These are phyloP conservation scores for Pleurotus giganteus DNA, from an alignment of 768 basidiomycete species.

Conservation along the genomic window DNA sequence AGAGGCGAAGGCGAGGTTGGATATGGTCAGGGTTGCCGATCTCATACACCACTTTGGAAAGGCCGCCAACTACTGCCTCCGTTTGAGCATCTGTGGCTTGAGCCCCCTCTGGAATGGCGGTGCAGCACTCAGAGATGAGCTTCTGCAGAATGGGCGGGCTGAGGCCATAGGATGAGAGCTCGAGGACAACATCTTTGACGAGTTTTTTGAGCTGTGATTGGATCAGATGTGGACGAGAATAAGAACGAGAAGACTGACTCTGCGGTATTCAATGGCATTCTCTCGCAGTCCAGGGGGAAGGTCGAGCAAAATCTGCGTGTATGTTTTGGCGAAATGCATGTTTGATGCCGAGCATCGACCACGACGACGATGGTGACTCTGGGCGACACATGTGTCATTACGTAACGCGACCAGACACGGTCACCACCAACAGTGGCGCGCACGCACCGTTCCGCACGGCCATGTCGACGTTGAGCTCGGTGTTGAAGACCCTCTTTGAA, in stretches of 20 bases:
- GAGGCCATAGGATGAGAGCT: conserved; percentile 71
- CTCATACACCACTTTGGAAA: conserved; percentile 52
- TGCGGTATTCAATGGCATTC: conserved; percentile 82
- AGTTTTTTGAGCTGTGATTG: conserved; percentile 77
- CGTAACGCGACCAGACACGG: too few relatives aligned
- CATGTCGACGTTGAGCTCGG: too few relatives aligned
- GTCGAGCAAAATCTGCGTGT: conserved; percentile 54
- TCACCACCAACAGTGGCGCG: too few relatives aligned
- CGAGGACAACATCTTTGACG: conserved; percentile 78
- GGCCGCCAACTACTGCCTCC: conserved; percentile 6
- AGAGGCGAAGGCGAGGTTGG: conserved; percentile 59
- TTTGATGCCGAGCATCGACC: too few relatives aligned
- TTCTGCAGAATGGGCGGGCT: conserved; percentile 47
- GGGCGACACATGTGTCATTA: too few relatives aligned
- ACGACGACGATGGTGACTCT: too few relatives aligned
- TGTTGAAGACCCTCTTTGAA: too few relatives aligned
- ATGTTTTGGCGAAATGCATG: conserved; percentile 79
- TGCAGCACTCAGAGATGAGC: conserved; percentile 23
- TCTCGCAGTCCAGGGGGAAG: conserved; percentile 77
- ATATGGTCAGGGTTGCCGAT: conserved; percentile 45
- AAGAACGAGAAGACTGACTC: conserved; percentile 36
- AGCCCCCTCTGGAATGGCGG: background rate
- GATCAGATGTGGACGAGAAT: background rate
- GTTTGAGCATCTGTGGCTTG: conserved; percentile 1
- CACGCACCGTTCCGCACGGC: too few relatives aligned